These are phyloP conservation scores for Globisporangium parvum DNA, from an alignment of 352 stramenopile genomes.

Conservation along the genomic window DNA sequence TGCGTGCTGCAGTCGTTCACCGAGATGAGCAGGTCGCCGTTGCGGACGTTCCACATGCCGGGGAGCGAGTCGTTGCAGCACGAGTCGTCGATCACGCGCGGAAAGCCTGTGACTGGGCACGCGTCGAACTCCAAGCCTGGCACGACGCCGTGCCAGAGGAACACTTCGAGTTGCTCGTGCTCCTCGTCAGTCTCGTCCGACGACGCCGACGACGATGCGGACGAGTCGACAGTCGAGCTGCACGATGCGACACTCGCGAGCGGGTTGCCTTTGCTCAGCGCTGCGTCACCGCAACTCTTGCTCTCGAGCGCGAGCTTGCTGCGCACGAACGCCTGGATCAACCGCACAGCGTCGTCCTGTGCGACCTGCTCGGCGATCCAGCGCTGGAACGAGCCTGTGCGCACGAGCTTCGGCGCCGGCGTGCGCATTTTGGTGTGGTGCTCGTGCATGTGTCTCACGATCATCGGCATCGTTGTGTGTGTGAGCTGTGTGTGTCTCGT, in stretches of 20 bases:
- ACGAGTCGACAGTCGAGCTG: slow-evolving; percentile 3
- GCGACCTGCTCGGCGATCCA: slow-evolving; percentile 27
- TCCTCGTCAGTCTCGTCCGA: slow-evolving; percentile 32
- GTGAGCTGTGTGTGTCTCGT: too few species aligned
- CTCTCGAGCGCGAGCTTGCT: slow-evolving; percentile 11
- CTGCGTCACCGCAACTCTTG: neutral
- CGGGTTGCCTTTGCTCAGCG: too few species aligned
- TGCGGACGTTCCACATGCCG: slow-evolving; percentile 58
- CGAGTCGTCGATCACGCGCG: slow-evolving; percentile 38
- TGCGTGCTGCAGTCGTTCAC: slow-evolving; percentile 52
- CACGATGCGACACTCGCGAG: slow-evolving; percentile 1
- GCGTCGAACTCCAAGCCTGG: slow-evolving; percentile 41
- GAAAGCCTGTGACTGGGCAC: slow-evolving; percentile 44
- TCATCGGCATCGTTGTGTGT: neutral
- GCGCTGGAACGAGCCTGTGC: slow-evolving; percentile 18
- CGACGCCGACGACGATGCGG: slow-evolving; percentile 8
- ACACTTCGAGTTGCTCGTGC: slow-evolving; percentile 45
- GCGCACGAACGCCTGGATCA: slow-evolving; percentile 30
- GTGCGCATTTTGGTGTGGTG: too few species aligned
- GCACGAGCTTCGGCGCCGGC: neutral
- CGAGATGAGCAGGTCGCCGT: slow-evolving; percentile 53
- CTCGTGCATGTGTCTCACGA: neutral
- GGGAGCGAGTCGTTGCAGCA: slow-evolving; percentile 58
- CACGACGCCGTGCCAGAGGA: slow-evolving; percentile 54
- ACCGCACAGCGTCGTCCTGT: slow-evolving; percentile 25